Evolutionary conservation across 495 filamentous ascomycete species (phyloP).

Genomic region (Endocarpon pusillum): DNA sequence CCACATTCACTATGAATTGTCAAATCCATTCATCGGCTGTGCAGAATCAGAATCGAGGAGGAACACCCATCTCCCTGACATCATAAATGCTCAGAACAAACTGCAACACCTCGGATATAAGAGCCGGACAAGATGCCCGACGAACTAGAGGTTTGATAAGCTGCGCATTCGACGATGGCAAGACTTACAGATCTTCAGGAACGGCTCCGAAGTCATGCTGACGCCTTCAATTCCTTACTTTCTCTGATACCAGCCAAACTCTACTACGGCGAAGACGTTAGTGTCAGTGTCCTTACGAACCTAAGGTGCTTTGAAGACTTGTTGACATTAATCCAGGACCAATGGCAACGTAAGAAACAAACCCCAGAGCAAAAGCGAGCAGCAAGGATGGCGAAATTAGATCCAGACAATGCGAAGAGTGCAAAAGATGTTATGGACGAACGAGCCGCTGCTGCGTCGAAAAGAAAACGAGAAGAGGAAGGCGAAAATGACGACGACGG

Average conservation of each 20-base stretch:
- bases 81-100: no score
- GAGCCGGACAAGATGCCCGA: background rate
- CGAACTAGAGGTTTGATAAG: background rate
- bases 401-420: conserved; percentile 62
- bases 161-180: background rate
- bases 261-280: conserved; percentile 76
- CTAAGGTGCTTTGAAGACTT: no score
- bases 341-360: conserved; percentile 79
- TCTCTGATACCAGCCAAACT: conserved; percentile 85
- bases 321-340: conserved; percentile 39
- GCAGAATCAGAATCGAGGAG: no score
- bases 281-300: conserved; percentile 37
- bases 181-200: conserved; percentile 33
- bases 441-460: conserved; percentile 33
- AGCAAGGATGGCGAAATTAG: conserved; percentile 66
- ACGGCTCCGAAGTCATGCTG: conserved; percentile 66
- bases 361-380: conserved; percentile 65
- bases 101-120: no score
- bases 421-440: conserved; percentile 78
- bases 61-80: no score
- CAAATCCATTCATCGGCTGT: no score
- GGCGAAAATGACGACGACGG: conserved; percentile 23
- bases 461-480: conserved; percentile 45
- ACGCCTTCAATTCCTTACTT: conserved; percentile 79
- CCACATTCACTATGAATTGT: no score